A percentile compares a stretch with the other conserved stretches of the same genome.
These are phyloP conservation scores for Paramecium sexaurelia DNA, from an alignment of 73 alveolate genomes.

Conservation along the genomic window DNA sequence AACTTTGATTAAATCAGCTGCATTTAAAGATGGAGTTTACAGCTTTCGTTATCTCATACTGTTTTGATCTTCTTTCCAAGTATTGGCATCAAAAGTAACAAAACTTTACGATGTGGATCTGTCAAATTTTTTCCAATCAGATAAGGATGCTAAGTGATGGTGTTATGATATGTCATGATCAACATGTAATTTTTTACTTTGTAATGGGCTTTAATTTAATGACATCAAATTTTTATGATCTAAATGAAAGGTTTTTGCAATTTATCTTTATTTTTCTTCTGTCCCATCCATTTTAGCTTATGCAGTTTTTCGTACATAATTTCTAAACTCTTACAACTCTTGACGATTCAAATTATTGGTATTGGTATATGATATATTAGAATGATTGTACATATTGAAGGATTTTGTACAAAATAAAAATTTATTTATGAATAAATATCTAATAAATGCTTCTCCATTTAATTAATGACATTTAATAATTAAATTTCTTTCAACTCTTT, in stretches of 20 bases:
- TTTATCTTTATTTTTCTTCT: background rate
- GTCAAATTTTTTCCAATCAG: conserved; percentile 18
- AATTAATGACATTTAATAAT: background rate
- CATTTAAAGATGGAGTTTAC: background rate
- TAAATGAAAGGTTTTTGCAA: conserved; percentile 9
- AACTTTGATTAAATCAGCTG: background rate
- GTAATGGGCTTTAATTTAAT: conserved; percentile 4
- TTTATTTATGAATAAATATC: background rate
- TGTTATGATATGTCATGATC: conserved; percentile 12
- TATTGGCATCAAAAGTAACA: conserved; percentile 33
- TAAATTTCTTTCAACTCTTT: background rate
- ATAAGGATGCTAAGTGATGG: conserved; percentile 14
- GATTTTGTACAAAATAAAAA: background rate
- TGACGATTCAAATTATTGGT: background rate
- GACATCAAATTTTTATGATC: background rate
- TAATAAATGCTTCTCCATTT: background rate
- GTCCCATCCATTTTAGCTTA: conserved; percentile 34
- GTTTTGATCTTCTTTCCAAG: conserved; percentile 38
- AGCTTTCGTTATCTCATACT: conserved; percentile 1
- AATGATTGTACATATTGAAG: background rate
- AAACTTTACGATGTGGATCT: conserved; percentile 33
- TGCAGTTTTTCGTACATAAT: conserved; percentile 11
- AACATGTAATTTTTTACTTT: background rate
- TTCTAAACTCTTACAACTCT: conserved; percentile 41
- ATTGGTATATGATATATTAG: background rate